Conservation (phyloP, 306 rosid genomes). For the Nissolia schottii region DNA sequence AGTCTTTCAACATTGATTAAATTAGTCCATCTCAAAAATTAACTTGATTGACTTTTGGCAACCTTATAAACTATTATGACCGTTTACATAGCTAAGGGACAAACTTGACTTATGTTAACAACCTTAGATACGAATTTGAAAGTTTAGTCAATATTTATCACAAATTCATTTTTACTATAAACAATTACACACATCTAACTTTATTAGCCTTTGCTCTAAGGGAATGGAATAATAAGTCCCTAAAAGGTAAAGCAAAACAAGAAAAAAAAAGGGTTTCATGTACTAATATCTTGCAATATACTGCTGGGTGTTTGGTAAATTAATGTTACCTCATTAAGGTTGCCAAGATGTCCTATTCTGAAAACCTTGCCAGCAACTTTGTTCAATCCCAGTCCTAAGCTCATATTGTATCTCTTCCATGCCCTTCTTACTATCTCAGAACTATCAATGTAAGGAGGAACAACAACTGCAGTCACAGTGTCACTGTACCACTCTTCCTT, state of each 20-base stretch:
- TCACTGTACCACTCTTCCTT: slow-evolving; percentile 93
- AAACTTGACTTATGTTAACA: no score
- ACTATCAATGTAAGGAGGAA: slow-evolving; percentile 89
- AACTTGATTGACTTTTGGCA: no score
- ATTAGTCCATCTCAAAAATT: no score
- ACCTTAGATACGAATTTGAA: no score
- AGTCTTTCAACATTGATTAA: no score
- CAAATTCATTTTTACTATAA: no score
- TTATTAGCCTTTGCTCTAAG: neutral
- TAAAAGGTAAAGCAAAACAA: neutral
- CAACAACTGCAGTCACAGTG: slow-evolving; percentile 89
- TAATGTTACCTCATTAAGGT: slow-evolving; percentile 80
- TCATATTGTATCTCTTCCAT: slow-evolving; percentile 92
- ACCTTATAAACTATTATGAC: no score
- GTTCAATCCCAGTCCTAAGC: slow-evolving; percentile 96
- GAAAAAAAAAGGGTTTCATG: neutral
- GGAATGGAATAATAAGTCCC: neutral
- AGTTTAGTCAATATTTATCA: no score
- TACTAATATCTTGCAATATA: neutral
- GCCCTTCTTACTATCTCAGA: slow-evolving; percentile 80
- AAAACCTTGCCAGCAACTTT: slow-evolving; percentile 95
- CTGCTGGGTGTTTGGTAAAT: neutral
- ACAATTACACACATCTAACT: no score
- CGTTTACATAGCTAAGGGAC: no score
- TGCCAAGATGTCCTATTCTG: slow-evolving; percentile 97